Evolutionary conservation across 2,329 filamentous ascomycete genomes (phyloP).

Genomic region (Ophiostoma fasciatum): DNA sequence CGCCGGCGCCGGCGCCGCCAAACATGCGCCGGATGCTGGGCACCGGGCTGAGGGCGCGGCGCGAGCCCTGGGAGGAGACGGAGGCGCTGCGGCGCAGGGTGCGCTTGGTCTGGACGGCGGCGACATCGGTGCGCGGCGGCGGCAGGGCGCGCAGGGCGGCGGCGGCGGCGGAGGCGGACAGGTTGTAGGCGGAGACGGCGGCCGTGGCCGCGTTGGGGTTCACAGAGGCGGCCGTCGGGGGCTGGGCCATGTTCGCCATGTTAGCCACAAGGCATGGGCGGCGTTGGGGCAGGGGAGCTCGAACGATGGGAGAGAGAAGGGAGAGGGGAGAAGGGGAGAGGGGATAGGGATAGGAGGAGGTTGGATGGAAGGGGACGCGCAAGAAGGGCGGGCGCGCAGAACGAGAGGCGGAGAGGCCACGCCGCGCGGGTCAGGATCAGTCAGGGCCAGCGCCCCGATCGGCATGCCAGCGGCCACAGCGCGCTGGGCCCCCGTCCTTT

Average conservation of each 20-base stretch:
- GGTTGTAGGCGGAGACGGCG: conserved; percentile 67
- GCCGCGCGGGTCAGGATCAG: too few relatives aligned
- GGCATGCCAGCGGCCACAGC: too few relatives aligned
- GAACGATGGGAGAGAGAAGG: not conserved
- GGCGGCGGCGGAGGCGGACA: conserved; percentile 77
- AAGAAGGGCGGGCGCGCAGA: not conserved
- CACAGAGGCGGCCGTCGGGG: conserved; percentile 46
- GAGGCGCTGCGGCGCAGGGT: conserved; percentile 61
- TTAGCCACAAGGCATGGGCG: conserved; percentile 6
- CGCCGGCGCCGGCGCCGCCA: conserved; percentile 3
- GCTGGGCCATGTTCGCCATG: conserved; percentile 28
- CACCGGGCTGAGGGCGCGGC: conserved; percentile 10
- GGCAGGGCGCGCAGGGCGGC: conserved; percentile 68
- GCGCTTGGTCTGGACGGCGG: conserved; percentile 76
- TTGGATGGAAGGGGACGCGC: not conserved
- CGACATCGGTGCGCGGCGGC: conserved; percentile 63
- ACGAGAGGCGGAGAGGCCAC: too few relatives aligned
- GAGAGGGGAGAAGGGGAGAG: too few relatives aligned
- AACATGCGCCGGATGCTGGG: conserved; percentile 7
- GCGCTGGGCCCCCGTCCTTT: too few relatives aligned
- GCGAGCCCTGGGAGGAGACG: conserved; percentile 43
- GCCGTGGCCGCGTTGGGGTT: conserved; percentile 64
- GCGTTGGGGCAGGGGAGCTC: conserved; percentile 5
- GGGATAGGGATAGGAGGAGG: not conserved
- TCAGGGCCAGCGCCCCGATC: too few relatives aligned